Evolutionary conservation across 2,329 filamentous ascomycete species (phyloP), one percentile per base, ranked within the genome.

Genomic region (Calycina herbarum): DNA sequence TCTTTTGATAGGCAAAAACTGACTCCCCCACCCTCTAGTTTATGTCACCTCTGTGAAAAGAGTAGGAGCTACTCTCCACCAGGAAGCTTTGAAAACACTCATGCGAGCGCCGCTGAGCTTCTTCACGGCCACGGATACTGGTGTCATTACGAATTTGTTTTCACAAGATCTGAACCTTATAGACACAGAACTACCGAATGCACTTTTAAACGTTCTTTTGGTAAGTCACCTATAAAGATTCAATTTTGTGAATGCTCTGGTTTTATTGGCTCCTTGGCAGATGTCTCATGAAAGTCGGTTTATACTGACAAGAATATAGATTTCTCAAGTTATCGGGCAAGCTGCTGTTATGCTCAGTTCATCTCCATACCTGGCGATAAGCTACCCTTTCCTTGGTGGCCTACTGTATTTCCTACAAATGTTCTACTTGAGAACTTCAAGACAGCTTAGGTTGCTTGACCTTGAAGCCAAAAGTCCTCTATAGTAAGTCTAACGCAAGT

Each of bases 91-190:
- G 15, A 76, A 76, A 11, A 83, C 82, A 2, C 81, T 83, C 6
- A 61, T 67, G 20, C n/a, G 24, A 20, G 84, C 62, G 85, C 75
- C 3, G 84, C 82, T 10, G 83, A 83, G 0, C 80, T 83, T 84
- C 83, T 65, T 63, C 27, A 54, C 64, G 6, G 58, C 64, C 0
- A 81, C 78, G 0, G 81, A 82, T 62, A 74, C 74, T 0, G 81
- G 81, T 0, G 68, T 77, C 13, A 20, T 62, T 11, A 56, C 58
- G 15, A 64, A 64, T 38, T 24, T 62, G 8, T 61, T 59, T 48
- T 61, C 58, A 2, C 72, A 73, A 61, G 72, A 73, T 57, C 60
- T 73, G 54, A 69, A 66, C 8, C 62, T 72, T 10, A 61, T 73
- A 11, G 72, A 73, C 56, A 66, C 62, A 2, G 70, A 73, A 38